Evolutionary conservation across 176 grass and related monocot genomes (phyloP), one percentile per base, ranked within the genome.

Genomic region (Saccharum spontaneum): DNA sequence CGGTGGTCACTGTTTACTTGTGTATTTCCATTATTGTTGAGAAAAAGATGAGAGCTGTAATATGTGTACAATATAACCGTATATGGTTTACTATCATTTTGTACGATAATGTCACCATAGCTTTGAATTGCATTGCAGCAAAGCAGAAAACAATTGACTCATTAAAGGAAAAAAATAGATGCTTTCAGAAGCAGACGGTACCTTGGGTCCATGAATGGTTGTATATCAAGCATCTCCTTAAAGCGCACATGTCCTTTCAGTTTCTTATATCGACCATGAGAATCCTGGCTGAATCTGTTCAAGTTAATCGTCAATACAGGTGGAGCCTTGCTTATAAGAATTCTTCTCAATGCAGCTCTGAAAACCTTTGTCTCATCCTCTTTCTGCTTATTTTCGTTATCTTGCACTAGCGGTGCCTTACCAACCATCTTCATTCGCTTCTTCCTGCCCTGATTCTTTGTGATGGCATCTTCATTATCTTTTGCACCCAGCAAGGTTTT

Each of bases 231-330:
- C 18, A 54, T 90, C 89, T 99, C 97, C 37, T 92, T 89, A 79
- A 99, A 96, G 45, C 63, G 70, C 36, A 99, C 93, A 82, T 95
- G 91, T 23, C 96, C 96, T 81, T 88, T 99, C 84, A 96, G 70
- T 86, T 99, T 99, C 76, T 77, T 94, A 59, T 92, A 90, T 23
- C 91, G 89, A 33, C 93, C 97, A 83, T 91, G 83, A 54, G 84
- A 82, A 34, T 99, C 97, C 28, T 96, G 93, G 52, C 91, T 86
- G 78, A 99, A 96, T 90, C 97, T 99, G 80, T 99, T 99, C 90
- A 99, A 87, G 45, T 95, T 89, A 79, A 96, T 83, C 13, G 91
- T 95, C 82, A 99, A 87, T 82, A 92, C 89, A 88, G 86, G 83
- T 73, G 97, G 93, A 13, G 86, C 86, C 81, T 80, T 90, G 78